Evolutionary conservation across 2,329 filamentous ascomycete genomes (phyloP).

Genomic region (Hymenoscyphus scutula): DNA sequence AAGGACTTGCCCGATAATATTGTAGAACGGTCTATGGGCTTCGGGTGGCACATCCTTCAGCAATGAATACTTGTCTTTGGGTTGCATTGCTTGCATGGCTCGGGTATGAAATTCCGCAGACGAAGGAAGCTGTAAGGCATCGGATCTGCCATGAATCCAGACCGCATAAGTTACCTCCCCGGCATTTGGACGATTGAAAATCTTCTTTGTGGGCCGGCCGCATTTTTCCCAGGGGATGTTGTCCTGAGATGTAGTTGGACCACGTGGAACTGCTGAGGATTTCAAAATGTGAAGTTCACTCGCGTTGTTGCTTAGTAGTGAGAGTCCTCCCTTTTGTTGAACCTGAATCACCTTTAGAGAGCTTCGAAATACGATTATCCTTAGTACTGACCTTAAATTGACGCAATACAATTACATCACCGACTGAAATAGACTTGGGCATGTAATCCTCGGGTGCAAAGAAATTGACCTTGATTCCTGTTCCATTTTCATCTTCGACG

Average conservation of each 20-base stretch:
- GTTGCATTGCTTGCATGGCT: conserved; percentile 41
- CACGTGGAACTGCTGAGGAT: conserved; percentile 40
- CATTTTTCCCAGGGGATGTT: conserved; percentile 19
- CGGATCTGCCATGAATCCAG: conserved; percentile 45
- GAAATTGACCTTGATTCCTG: conserved; percentile 50
- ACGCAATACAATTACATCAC: conserved; percentile 61
- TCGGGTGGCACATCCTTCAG: conserved; percentile 59
- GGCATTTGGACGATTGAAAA: conserved; percentile 15
- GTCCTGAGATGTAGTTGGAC: neutral
- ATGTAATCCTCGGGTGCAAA: conserved; percentile 55
- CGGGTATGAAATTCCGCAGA: conserved; percentile 43
- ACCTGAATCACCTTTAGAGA: conserved; percentile 36
- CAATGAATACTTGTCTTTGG: conserved; percentile 58
- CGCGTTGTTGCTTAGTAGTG: conserved; percentile 44
- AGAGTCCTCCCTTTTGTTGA: conserved; percentile 41
- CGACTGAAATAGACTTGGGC: conserved; percentile 49
- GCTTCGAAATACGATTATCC: conserved; percentile 29
- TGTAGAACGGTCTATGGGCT: conserved; percentile 49
- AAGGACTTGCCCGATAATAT: conserved; percentile 72
- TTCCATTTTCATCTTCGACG: conserved; percentile 40
- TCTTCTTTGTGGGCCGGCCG: conserved; percentile 15
- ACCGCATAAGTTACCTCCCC: conserved; percentile 44
- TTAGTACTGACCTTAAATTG: conserved; percentile 43
- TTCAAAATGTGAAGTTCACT: conserved; percentile 49
- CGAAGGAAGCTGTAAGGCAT: conserved; percentile 45